A percentile compares a stretch with the other conserved stretches of the same genome.
phyloP scores from a whole-genome alignment of 2,329 filamentous ascomycete species.

The Phoma herbarum region DNA sequence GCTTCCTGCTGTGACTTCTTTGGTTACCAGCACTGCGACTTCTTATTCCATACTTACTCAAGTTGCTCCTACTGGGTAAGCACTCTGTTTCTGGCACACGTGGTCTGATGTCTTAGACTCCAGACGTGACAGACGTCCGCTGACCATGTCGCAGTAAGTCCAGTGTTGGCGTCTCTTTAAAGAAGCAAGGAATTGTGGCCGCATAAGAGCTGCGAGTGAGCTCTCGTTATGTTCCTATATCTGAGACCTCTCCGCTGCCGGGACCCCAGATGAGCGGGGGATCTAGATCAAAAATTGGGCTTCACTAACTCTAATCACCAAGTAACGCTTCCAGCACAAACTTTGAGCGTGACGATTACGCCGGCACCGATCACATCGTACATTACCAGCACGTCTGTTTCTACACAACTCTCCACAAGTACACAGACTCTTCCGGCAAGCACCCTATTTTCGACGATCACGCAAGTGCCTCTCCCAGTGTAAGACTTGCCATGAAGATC shows the following conservation, averaged over 20 bases:
- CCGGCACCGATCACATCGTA: neutral
- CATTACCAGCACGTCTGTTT: neutral
- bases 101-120: neutral
- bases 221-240: neutral
- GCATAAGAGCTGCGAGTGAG: too few species aligned
- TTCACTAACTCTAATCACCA: neutral
- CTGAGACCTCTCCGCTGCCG: too few species aligned
- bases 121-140: neutral
- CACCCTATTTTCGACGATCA: neutral
- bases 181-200: neutral
- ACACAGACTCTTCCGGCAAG: conserved; percentile 2
- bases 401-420: conserved; percentile 1
- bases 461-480: neutral
- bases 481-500: neutral
- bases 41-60: conserved; percentile 9
- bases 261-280: too few species aligned
- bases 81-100: neutral
- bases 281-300: neutral
- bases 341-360: neutral
- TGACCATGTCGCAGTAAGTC: neutral
- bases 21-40: neutral
- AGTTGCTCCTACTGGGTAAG: conserved; percentile 1
- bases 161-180: neutral
- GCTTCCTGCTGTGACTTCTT: neutral
- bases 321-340: conserved; percentile 7